Evolutionary conservation across 306 rosid species (phyloP).

Genomic region (Echinosophora koreensis): DNA sequence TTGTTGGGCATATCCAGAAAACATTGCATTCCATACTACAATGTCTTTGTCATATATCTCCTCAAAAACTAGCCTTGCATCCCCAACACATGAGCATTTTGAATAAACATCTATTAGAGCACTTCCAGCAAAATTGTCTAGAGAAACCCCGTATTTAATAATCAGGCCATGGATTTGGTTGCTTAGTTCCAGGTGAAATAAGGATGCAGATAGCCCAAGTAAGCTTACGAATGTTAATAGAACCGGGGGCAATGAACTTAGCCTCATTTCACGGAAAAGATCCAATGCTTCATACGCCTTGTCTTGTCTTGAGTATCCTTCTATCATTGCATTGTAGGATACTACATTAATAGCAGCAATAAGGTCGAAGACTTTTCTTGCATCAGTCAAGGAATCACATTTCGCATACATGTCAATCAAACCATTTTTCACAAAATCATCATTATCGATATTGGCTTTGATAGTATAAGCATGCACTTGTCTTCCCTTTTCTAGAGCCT

Average conservation of each 20-base stretch:
- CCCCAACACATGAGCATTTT: constrained; percentile 69
- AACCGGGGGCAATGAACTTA: constrained; percentile 60
- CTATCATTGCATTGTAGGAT: constrained; percentile 93
- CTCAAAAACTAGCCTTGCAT: constrained; percentile 81
- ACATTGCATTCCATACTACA: constrained; percentile 92
- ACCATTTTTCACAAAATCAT: constrained; percentile 81
- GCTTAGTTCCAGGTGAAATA: constrained; percentile 65
- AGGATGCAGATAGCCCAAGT: constrained; percentile 79
- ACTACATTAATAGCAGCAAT: constrained; percentile 64
- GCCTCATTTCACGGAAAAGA: constrained; percentile 73
- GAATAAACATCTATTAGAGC: constrained; percentile 88
- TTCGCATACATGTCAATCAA: constrained; percentile 93
- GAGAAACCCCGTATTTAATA: constrained; percentile 69
- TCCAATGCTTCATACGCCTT: constrained; percentile 67
- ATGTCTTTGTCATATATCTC: constrained; percentile 74
- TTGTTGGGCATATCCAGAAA: constrained; percentile 70
- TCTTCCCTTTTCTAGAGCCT: constrained; percentile 69
- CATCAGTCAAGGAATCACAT: constrained; percentile 73
- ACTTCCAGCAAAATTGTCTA: constrained; percentile 82
- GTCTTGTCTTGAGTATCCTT: constrained; percentile 79
- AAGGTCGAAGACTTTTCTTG: constrained; percentile 70
- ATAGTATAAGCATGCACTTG: constrained; percentile 79
- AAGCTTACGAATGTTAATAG: constrained; percentile 85
- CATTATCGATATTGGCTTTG: constrained; percentile 71
- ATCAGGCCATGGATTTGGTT: constrained; percentile 77